phyloP scores from a whole-genome alignment of 1,139 yeast genomes.

The Zhuliangozyma parablackwelliae region DNA sequence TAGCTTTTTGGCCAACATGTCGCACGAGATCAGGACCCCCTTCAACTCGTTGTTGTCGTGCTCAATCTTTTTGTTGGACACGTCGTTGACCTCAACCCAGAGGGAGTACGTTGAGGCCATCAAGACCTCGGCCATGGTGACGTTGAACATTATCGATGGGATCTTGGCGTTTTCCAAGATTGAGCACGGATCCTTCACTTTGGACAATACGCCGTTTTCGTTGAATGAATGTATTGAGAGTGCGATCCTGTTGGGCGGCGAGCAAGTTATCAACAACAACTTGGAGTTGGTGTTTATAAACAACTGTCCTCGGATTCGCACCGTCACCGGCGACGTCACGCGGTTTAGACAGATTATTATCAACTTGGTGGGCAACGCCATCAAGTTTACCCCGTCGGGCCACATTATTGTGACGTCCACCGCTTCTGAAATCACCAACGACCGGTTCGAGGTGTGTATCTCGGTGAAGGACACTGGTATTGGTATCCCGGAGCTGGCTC shows the following conservation, averaged over 20 bases:
- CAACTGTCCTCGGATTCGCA: constrained; percentile 37
- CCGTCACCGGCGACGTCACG: constrained; percentile 48
- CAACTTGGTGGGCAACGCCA: constrained; percentile 55
- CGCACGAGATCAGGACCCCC: constrained; percentile 57
- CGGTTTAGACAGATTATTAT: constrained; percentile 51
- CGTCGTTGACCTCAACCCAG: constrained; percentile 43
- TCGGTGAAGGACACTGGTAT: constrained; percentile 57
- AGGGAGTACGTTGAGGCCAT: constrained; percentile 54
- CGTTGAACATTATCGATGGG: constrained; percentile 54
- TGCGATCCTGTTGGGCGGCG: constrained; percentile 50
- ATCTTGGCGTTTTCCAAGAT: constrained; percentile 54
- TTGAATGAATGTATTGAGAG: constrained; percentile 49
- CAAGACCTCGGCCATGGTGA: constrained; percentile 48
- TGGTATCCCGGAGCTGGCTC: constrained; percentile 50
- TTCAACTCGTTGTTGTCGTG: constrained; percentile 54
- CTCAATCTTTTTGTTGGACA: constrained; percentile 50
- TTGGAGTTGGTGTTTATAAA: constrained; percentile 48
- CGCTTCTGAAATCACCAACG: constrained; percentile 24
- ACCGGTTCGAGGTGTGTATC: constrained; percentile 39
- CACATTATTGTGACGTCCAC: constrained; percentile 39
- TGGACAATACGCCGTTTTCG: constrained; percentile 47
- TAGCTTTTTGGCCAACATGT: constrained; percentile 56
- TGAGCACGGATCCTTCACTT: constrained; percentile 50
- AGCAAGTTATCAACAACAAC: constrained; percentile 44
- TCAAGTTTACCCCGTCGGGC: constrained; percentile 50